Conservation (phyloP, 2,329 filamentous ascomycete species). For the Aschersonia sp. region DNA sequence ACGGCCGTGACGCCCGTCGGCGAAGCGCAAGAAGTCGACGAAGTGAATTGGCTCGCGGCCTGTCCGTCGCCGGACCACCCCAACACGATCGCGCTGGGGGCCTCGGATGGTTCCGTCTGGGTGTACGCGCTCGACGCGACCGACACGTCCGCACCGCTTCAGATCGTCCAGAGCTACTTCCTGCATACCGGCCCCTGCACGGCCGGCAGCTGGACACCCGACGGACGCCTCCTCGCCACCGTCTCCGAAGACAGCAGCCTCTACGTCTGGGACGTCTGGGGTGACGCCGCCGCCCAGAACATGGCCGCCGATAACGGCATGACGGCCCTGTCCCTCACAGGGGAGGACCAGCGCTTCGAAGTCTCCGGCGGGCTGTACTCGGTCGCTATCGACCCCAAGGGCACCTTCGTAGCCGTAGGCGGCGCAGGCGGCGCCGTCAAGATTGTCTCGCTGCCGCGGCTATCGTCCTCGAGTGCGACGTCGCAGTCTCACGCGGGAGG, state of each 20-base stretch:
- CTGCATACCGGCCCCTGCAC: conserved; percentile 77
- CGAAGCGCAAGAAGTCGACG: conserved; percentile 79
- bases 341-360: conserved; percentile 74
- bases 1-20: conserved; percentile 48
- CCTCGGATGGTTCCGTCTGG: conserved; percentile 87
- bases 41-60: conserved; percentile 79
- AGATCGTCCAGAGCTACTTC: conserved; percentile 85
- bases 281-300: conserved; percentile 49
- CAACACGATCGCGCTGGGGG: conserved; percentile 78
- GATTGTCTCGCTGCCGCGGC: conserved; percentile 68
- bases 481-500: conserved; percentile 21
- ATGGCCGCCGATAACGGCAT: conserved; percentile 37
- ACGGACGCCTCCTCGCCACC: conserved; percentile 75
- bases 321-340: conserved; percentile 64
- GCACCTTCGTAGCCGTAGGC: conserved; percentile 69
- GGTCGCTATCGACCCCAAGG: conserved; percentile 67
- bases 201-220: conserved; percentile 79
- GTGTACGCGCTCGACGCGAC: conserved; percentile 72
- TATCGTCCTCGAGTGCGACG: conserved; percentile 16
- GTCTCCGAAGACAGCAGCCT: conserved; percentile 80
- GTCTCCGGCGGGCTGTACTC: conserved; percentile 88
- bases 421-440: conserved; percentile 79
- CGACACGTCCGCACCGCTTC: conserved; percentile 46
- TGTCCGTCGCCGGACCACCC: conserved; percentile 59
- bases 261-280: conserved; percentile 88